Base-by-base conservation (phyloP, 768 basidiomycete species). In the Auriscalpium vulgare region DNA sequence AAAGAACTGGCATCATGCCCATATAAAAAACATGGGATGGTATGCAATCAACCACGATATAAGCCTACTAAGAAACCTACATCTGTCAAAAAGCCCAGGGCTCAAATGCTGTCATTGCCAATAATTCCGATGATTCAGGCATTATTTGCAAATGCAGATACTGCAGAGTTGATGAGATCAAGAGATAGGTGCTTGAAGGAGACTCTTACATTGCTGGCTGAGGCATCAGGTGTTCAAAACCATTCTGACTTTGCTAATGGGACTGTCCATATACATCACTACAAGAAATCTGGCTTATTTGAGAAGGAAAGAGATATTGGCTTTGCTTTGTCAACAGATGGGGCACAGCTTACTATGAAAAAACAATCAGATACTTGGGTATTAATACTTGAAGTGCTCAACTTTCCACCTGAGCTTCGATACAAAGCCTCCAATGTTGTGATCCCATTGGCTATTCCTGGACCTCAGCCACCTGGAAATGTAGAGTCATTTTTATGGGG, bases 321-420 rank as follows among this genome's bases (percentile, higher is more conserved):
- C 44, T 46, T 68, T 11, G 46, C 67, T 50, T 66, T 69, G 56
- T 71, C 62, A 63, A 61, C 54, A 47, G 57, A 70, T 54, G 60
- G 11, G 50, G 69, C 69, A 4, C 68, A 69, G 55, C 56, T 71
- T 23, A 69, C 69, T 21, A 62, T 69, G 63, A 71, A 71, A 50
- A 71, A 71, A 51, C 67, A 69, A 47, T 69, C 66, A 11, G 63
- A 68, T 48, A 63, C 61, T 5, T 69, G 63, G 66, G 47, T 69
- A 29, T 16, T 66, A 4, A 59, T 65, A 38, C 14, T 67, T 4
- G 59, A 64, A 9, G 29, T 68, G 6, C 57, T 68, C 23, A 67
- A 65, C 40, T 38, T 53, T 13, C 51, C 51, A 53, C 51, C 51
- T 23, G 51, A 53, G 19, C 29, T 37, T 19, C 19, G 51, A 19